Base-by-base conservation (phyloP, 208 protist species). In the Phytomonas sp. region DNA sequence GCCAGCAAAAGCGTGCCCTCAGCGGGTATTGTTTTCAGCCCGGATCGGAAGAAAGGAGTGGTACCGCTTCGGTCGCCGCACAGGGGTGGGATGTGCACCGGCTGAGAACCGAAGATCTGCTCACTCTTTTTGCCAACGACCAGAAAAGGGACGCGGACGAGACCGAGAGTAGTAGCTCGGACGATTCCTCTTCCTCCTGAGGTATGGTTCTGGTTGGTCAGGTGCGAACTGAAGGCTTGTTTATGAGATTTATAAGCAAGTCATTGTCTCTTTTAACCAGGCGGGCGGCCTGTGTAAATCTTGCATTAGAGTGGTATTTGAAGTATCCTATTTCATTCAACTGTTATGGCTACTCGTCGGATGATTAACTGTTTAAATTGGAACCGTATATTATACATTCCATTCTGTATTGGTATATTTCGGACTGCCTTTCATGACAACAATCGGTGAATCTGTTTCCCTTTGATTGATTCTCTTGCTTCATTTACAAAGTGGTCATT, bases 1-100 rank as follows among this genome's bases (percentile, higher is more conserved):
- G 97, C 26, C 79, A 92, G 66, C 83, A 77, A 63, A 99, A 99
- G 82, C 76, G 97, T 1, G 77, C 78, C 4, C 74, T 99, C 32
- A 78, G 63, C 23, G 67, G 75, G 37, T 82, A 87, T 69, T 89
- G 80, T 76, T 86, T 86, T 30, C 40, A 49, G 40, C 19, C 40
- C 40, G 40, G 40, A 16, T 2, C 12, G 14, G 63, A 49, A 33
- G 66, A 72, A 8, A 66, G 70, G 11, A 64, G 56, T 5, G 29
- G 40, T n/a, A 60, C 29, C 14, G 60, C 33, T 3, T 23, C 29
- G 12, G 60, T n/a, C 12, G 63, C 56, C n/a, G 68, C 70, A 11
- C 63, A 70, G 33, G 66, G 70, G 19, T 71, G 66, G 19, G 67
- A 67, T 45, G 73, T 62, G 12, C 66, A 67, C 1, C 74, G 84